Base-by-base conservation (phyloP, 768 basidiomycete species). In the Neoboletus magnificus region DNA sequence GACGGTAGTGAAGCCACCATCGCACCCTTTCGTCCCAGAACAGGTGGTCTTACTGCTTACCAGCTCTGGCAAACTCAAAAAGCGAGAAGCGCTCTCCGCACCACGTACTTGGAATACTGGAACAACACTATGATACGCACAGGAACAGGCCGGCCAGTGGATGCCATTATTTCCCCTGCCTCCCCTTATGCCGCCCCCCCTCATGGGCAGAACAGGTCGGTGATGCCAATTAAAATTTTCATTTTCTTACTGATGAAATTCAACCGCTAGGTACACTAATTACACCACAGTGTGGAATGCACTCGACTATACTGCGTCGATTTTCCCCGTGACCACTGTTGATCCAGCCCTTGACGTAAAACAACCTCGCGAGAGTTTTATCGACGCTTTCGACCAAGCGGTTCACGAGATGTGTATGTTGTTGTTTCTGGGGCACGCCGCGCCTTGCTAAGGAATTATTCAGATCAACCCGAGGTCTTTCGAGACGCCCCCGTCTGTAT, bases 121-220 rank as follows among this genome's bases (percentile, higher is more conserved):
- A 77, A 84, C 48, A 74, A 70, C 5, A 86, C 84, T 0, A 71
- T 61, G 11, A 57, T 51, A 0, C 45, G 61, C 15, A 91, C 88
- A 0, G 81, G 80, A 0, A 91, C 87, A 0, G 87, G 85, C 2
- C 72, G 91, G 2, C 85, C 88, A 5, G 79, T 91, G 7, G 91
- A 92, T 64, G 89, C 85, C 2, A 82, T 93, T 60, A 84, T 92
- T 35, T 71, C 76, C 2, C 86, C 91, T 22, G 77, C 74, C 3
- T 84, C 85, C 2, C 77, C 87, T 2, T 84, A 74, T 63, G 71
- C 77, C 1, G 85, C 89, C 1, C 71, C 81, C 5, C 87, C 84
- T 11, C 89, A 89, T 62, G 87, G 87, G 16, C 66, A 66, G 47
- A 79, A 80, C 55, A 74, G 49, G 84, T 86, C 42, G 60, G 78